Evolutionary conservation across 139 green algal species (phyloP), one percentile per base, ranked within the genome.

Genomic region (Tetratostichococcus sp.): DNA sequence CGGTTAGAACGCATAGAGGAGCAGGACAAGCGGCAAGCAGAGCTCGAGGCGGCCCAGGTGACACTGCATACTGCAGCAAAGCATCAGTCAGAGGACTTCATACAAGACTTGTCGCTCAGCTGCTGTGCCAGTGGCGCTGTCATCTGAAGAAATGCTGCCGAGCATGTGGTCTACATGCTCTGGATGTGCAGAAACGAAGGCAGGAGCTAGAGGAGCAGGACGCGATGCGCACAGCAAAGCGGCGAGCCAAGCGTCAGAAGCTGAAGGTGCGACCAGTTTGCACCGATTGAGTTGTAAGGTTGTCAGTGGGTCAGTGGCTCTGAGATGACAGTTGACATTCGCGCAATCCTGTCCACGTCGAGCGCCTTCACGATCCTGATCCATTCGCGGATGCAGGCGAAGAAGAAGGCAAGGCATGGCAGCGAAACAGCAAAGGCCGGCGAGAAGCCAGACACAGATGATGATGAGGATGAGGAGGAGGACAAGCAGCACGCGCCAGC

Each of bases 211-310:
- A 75, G 11, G 17, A 69, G 30, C 67, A 74, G 30, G 83, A 87
- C 25, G 89, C 91, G 43, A 77, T 80, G 58, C 74, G 78, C 8
- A 91, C 87, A n/a, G 86, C 86, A 0, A 90, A 90, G 69, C 74
- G 80, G 73, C 70, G 86, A 6, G 79, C 82, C 22, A 91, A 94
- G 77, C 78, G 90, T 21, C 71, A 87, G 32, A 94, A 92, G 70
- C 83, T 85, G 67, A 94, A 92, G 78, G 78, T 83, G 39, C 33
- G 70, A 62, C 39, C 8, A 50, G 39, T 50, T n/a, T n/a, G 39
- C 39, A 50, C 8, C 8, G 8, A 50, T 50, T n/a, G n/a, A n/a
- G n/a, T n/a, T n/a, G n/a, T n/a, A n/a, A n/a, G n/a, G n/a, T n/a
- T n/a, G n/a, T n/a, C n/a, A n/a, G n/a, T n/a, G n/a, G n/a, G n/a